phyloP scores from a whole-genome alignment of 768 basidiomycete species.

The Naganishia randhawae region DNA sequence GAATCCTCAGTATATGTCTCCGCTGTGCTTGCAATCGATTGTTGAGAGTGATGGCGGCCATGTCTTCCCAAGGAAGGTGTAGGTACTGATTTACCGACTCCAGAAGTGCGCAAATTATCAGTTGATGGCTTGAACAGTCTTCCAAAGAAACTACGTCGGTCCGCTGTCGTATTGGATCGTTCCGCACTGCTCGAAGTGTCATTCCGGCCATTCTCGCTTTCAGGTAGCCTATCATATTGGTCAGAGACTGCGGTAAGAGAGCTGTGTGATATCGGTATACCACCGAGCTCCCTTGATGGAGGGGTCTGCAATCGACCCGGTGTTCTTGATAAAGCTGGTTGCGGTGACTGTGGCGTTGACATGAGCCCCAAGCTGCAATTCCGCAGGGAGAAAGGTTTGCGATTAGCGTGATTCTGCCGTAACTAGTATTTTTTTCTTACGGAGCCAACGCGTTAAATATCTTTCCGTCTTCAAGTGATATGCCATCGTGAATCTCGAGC shows the following conservation, averaged over 20 bases:
- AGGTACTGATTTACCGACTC: background rate
- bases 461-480: conserved; percentile 78
- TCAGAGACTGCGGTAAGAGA: background rate
- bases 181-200: conserved; percentile 33
- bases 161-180: conserved; percentile 14
- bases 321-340: conserved; percentile 30
- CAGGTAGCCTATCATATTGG: background rate
- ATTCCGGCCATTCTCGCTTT: background rate
- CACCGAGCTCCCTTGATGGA: conserved; percentile 8
- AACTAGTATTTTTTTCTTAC: conserved; percentile 32
- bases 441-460: conserved; percentile 91
- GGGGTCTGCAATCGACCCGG: conserved; percentile 31
- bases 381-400: background rate
- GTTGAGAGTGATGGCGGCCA: conserved; percentile 1
- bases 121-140: conserved; percentile 4
- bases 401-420: background rate
- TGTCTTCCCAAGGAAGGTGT: background rate
- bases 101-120: background rate
- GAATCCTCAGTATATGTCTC: conserved; percentile 4
- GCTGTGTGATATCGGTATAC: background rate
- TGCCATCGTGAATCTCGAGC: conserved; percentile 78
- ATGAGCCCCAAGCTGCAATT: conserved; percentile 15
- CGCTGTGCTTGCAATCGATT: conserved; percentile 4
- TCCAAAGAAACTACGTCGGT: conserved; percentile 1
- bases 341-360: conserved; percentile 15